Conservation (phyloP, 345 rosid species). For the Ricinus communis region DNA sequence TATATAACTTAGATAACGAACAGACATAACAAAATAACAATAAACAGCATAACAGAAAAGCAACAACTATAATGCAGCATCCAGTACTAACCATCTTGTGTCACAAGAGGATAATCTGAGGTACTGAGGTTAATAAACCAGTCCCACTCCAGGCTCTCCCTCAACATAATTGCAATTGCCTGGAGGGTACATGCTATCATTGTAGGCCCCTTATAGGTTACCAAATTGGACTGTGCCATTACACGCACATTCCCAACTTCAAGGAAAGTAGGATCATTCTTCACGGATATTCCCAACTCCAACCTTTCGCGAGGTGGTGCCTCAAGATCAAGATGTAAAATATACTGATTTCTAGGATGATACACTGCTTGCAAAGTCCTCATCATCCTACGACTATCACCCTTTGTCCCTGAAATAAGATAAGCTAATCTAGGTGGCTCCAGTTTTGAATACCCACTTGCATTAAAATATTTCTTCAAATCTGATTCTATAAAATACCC, state of each 20-base stretch:
- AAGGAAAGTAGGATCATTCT: conserved; percentile 66
- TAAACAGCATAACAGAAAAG: conserved; percentile 5
- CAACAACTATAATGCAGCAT: conserved; percentile 9
- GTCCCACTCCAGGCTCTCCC: conserved; percentile 89
- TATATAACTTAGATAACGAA: no score
- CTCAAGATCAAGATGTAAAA: conserved; percentile 89
- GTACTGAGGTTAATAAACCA: conserved; percentile 97
- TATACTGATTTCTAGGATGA: conserved; percentile 95
- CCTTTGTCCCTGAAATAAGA: conserved; percentile 91
- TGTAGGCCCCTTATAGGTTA: conserved; percentile 91
- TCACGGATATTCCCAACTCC: conserved; percentile 63
- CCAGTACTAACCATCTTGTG: conserved; percentile 79
- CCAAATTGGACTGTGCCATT: conserved; percentile 88
- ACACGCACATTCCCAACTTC: conserved; percentile 84
- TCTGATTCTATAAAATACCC: conserved; percentile 75
- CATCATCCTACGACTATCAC: conserved; percentile 88
- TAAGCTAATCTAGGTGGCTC: conserved; percentile 84
- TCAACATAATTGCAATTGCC: conserved; percentile 75
- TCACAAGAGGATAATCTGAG: conserved; percentile 88
- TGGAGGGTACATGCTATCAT: conserved; percentile 93
- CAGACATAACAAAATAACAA: neutral
- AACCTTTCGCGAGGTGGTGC: conserved; percentile 86
- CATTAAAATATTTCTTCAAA: conserved; percentile 38
- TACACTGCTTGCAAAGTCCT: conserved; percentile 92
- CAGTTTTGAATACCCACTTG: conserved; percentile 17